Base-by-base conservation (phyloP, 805 yeast species). In the Candida koratica region DNA sequence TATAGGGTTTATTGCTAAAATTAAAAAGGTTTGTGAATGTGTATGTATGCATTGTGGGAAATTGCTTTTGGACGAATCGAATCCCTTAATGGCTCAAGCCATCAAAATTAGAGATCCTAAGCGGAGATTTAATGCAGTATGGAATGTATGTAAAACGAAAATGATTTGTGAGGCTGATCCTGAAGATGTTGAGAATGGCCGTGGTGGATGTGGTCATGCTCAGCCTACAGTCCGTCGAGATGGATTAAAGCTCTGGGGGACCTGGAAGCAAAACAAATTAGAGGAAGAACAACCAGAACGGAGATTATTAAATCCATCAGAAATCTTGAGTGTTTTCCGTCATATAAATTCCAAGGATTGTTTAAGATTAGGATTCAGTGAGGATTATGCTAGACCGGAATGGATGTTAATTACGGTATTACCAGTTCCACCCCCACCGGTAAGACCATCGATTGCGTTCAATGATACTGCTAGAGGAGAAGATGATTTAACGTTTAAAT, bases 361-460 rank as follows among this genome's bases (percentile, higher is more conserved):
- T 44, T 69, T 61, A 30, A 79, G 76, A 48, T 59, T 93, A 42
- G 99, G 99, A 4, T 82, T 93, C 64, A 86, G 84, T 55, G 94
- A 88, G 57, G 97, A 93, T 56, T 93, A 86, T 53, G 93, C 99
- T 2, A 81, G 98, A 52, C 99, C 99, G 2, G 99, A 93, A 65
- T 93, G 98, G 99, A 78, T 93, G 80, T 73, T 93, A 42, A 77
- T 93, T 48, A 88, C 97, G 2, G 97, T 93, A n/a, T 71, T 93
- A 52, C 98, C 99, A 1, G 98, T 93, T 13, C 99, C 99, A 28
- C 99, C 99, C 34, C 99, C 99, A 44, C 97, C 97, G 23, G 99
- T 93, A 22, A 82, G 99, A 61, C 99, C 99, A 8, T 85, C 96
- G 16, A 93, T 93, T 67, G 96, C 98, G 2, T 89, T 93, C 53